Evolutionary conservation across 306 rosid species (phyloP), one percentile per base, ranked within the genome.

Genomic region (Prunus davidiana): DNA sequence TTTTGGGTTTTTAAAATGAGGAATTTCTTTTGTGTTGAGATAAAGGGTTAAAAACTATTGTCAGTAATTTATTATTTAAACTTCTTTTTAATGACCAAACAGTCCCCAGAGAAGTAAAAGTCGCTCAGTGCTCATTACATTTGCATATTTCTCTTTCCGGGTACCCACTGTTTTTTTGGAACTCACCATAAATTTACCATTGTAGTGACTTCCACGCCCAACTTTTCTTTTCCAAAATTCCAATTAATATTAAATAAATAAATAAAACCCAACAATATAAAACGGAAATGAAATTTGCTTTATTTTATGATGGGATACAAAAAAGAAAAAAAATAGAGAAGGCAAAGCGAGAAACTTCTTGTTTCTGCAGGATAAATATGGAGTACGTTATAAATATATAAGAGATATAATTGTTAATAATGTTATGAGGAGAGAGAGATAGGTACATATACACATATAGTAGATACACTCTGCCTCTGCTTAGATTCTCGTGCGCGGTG

Each of bases 401-500:
- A 38, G 43, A 38, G 43, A 14, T 60, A 9, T 25, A 25, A 2
- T 60, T 60, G 14, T 60, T 58, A 58, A 24, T 58, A 58, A 64
- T 32, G 30, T 62, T 38, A 6, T 38, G 43, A 38, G 43, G 43
- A 38, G 7, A 46, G 46, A 28, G 57, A 49, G 47, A 30, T n/a
- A 8, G 60, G 64, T 28, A 41, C 16, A 57, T 28, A 30, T n/a
- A 73, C 8, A 25, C 1, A 25, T 25, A 83, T 66, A 43, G 74
- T 73, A 70, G 74, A 79, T 52, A 72, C 65, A 72, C 65, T 76
- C 51, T 72, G 46, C 60, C 76, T 83, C 45, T 62, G 83, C 64
- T 76, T 82, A 84, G 86, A 71, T 84, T 81, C 85, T 65, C 28
- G 62, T 62, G 84, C 62, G 49, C 19, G 67, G 76, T 58, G 66